Conservation (phyloP, 768 basidiomycete species). For the Suillus fuscotomentosus region DNA sequence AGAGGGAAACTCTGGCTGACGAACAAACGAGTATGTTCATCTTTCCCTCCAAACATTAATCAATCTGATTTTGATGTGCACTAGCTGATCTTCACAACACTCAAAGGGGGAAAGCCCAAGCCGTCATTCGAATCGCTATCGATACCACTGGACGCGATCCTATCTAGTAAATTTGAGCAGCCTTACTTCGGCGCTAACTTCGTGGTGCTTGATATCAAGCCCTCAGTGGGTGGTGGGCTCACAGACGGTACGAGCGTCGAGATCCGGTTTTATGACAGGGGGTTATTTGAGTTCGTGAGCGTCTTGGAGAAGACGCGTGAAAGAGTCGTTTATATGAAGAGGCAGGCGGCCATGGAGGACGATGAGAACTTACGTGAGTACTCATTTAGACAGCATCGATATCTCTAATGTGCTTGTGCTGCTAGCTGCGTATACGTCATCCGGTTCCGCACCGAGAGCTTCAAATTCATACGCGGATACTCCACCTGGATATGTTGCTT, state of each 20-base stretch:
- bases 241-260: constrained; percentile 63
- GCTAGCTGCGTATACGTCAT: constrained; percentile 29
- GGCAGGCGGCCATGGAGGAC: constrained; percentile 41
- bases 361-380: constrained; percentile 32
- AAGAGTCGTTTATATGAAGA: constrained; percentile 70
- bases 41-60: neutral
- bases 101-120: constrained; percentile 21
- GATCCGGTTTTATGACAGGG: constrained; percentile 63
- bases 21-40: constrained; percentile 62
- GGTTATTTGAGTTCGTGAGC: constrained; percentile 73
- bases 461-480: constrained; percentile 22
- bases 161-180: constrained; percentile 73
- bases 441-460: constrained; percentile 16
- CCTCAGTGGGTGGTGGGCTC: constrained; percentile 66
- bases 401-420: neutral
- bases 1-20: constrained; percentile 63
- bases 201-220: constrained; percentile 62
- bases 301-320: constrained; percentile 77
- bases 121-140: constrained; percentile 42
- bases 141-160: constrained; percentile 60
- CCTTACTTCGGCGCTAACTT: constrained; percentile 72
- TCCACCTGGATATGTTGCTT: constrained; percentile 29
- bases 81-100: constrained; percentile 64
- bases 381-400: neutral
- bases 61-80: constrained; percentile 5